Base-by-base conservation (phyloP, 2,329 filamentous ascomycete genomes). In the Ascosphaera apis region DNA sequence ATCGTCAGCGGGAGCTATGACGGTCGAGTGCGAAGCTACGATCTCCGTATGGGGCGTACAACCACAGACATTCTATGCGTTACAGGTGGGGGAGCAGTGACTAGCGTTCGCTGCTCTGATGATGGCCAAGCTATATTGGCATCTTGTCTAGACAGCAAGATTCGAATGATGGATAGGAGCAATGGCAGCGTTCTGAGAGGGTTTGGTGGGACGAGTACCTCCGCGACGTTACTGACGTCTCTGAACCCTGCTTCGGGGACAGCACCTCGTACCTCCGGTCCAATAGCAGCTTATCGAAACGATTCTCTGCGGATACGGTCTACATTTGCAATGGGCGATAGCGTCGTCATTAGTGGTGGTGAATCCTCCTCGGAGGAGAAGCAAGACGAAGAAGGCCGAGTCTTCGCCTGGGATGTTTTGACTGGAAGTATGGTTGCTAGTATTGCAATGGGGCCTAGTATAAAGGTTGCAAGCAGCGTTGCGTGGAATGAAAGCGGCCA, bases 1-100 rank as follows among this genome's bases (percentile, higher is more conserved):
- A 69, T 95, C 35, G 55, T 82, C 1, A 66, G 69, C 1, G 82
- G 76, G 0, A 84, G 80, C 51, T 80, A 92, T 38, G 86, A 95
- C 55, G 84, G 84, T 2, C 64, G 77, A 39, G 69, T 91, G 1
- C 63, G 86, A 37, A 65, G 65, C 40, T 93, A 95, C 56, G 86
- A 95, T 57, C 57, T 91, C 30, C 66, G 82, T 37, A 77, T 70
- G 63, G 84, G 84, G 0, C 63, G 61, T 36, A 64, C 73, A 34
- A 68, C 70, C 3, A 70, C 69, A 1, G 82, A 91, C 55, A 70
- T 81, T 1, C 58, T 88, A 16, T 32, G 31, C 31, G 31, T 32
- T 15, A 17, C n/a, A 15, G 31, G 31, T 6, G 55, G 52, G 30
- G 57, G 62, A 40, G 61, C 67, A 2, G 77, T 92, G n/a, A 91